These are phyloP conservation scores for Schoenoplectus triqueter DNA, from an alignment of 202 grass and related monocot genomes.

Conservation along the genomic window DNA sequence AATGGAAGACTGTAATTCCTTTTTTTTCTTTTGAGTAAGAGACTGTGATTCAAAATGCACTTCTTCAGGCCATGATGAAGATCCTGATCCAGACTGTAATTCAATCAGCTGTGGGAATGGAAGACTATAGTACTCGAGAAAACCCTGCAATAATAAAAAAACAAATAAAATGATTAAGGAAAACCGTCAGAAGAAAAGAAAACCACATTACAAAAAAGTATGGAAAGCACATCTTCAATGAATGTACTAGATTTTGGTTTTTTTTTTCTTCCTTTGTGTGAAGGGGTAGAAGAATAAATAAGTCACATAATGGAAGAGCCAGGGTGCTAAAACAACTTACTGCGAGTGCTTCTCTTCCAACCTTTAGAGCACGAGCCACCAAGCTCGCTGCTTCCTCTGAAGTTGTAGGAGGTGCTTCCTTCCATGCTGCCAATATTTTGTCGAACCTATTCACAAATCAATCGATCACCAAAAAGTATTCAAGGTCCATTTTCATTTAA, in stretches of 20 bases:
- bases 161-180: background rate
- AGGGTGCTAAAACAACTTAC: conserved; percentile 29
- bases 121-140: conserved; percentile 59
- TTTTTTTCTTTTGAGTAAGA: too few species aligned
- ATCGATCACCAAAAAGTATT: conserved; percentile 14
- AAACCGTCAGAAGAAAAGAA: background rate
- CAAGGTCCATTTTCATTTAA: conserved; percentile 18
- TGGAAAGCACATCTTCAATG: background rate
- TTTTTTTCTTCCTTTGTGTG: background rate
- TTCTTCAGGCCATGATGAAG: background rate
- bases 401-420: conserved; percentile 48
- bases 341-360: conserved; percentile 52
- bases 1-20: conserved; percentile 47
- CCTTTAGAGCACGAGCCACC: conserved; percentile 47
- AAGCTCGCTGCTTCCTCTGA: conserved; percentile 50
- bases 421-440: conserved; percentile 57
- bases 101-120: conserved; percentile 21
- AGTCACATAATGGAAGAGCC: background rate
- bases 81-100: too few species aligned
- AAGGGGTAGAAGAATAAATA: background rate
- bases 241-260: background rate
- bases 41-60: too few species aligned
- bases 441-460: conserved; percentile 47
- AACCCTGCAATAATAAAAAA: conserved; percentile 43
- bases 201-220: background rate